Conservation (phyloP, 2,329 filamentous ascomycete species). For the Stachybotrys chartarum region DNA sequence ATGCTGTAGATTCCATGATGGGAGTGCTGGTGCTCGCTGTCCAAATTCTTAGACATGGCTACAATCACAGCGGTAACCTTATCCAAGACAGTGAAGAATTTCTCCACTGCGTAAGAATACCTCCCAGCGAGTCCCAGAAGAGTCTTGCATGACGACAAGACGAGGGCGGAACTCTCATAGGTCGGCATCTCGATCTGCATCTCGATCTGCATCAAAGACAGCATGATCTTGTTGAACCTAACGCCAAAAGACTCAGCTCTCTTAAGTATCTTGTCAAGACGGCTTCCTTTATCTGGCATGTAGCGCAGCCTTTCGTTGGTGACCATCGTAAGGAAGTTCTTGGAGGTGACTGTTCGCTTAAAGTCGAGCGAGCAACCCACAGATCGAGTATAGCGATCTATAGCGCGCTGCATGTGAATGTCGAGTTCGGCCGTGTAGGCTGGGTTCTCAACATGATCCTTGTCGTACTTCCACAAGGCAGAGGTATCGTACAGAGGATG, state of each 20-base stretch:
- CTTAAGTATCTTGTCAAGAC: conserved; percentile 6
- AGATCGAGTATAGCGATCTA: not conserved
- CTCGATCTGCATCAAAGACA: conserved; percentile 1
- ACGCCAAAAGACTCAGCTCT: conserved; percentile 4
- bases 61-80: conserved; percentile 1
- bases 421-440: not conserved
- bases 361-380: not conserved
- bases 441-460: not conserved
- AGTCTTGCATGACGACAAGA: conserved; percentile 5
- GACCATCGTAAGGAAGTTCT: conserved; percentile 1
- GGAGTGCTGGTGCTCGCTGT: not conserved
- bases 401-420: not conserved
- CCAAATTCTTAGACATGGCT: conserved; percentile 2
- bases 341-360: not conserved
- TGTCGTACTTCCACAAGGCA: conserved; percentile 1
- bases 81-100: conserved; percentile 5
- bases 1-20: conserved; percentile 1
- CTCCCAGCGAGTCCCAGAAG: conserved; percentile 2
- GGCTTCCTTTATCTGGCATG: conserved; percentile 2
- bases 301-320: conserved; percentile 2
- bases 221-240: conserved; percentile 5
- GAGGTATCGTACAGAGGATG: not conserved
- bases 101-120: conserved; percentile 1
- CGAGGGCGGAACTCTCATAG: conserved; percentile 3
- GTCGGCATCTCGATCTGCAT: too few relatives aligned